phyloP scores from a whole-genome alignment of 192 early-diverging fungal species.

The Chytriomyces sp. region DNA sequence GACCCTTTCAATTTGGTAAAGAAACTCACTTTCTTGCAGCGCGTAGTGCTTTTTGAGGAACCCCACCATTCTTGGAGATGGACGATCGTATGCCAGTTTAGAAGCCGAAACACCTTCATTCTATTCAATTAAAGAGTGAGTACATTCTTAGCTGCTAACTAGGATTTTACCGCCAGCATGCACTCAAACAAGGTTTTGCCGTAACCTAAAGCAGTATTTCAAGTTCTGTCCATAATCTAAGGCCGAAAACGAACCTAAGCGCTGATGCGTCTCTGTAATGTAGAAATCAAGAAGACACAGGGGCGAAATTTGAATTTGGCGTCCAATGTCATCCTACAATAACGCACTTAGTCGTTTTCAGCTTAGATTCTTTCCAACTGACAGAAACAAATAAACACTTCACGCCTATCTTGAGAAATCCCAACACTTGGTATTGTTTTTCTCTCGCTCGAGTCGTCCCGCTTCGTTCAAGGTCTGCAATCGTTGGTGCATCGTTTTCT shows the following conservation, averaged over 20 bases:
- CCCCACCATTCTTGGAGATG: slow-evolving; percentile 44
- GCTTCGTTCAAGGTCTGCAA: slow-evolving; percentile 6
- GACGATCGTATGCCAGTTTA: slow-evolving; percentile 52
- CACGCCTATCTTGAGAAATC: slow-evolving; percentile 50
- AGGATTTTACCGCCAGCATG: slow-evolving; percentile 45
- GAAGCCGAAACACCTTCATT: slow-evolving; percentile 39
- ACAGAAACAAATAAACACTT: slow-evolving; percentile 51
- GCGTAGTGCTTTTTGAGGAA: slow-evolving; percentile 50
- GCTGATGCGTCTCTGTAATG: slow-evolving; percentile 42
- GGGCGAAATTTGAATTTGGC: slow-evolving; percentile 43
- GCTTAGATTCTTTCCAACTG: background rate
- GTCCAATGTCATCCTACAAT: slow-evolving; percentile 37
- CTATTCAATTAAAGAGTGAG: slow-evolving; percentile 22
- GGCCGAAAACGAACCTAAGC: slow-evolving; percentile 41
- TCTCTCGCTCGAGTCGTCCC: background rate
- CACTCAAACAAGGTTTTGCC: slow-evolving; percentile 52
- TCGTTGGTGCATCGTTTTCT: slow-evolving; percentile 10
- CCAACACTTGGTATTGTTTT: slow-evolving; percentile 31
- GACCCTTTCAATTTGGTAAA: no score
- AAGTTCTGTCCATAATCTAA: background rate
- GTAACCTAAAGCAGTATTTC: slow-evolving; percentile 30
- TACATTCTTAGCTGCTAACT: background rate
- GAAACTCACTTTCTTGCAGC: slow-evolving; percentile 41
- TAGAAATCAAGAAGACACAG: slow-evolving; percentile 59
- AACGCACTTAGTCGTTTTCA: background rate